These are phyloP conservation scores for Suillus variegatus DNA, from an alignment of 768 basidiomycete species.

Conservation along the genomic window DNA sequence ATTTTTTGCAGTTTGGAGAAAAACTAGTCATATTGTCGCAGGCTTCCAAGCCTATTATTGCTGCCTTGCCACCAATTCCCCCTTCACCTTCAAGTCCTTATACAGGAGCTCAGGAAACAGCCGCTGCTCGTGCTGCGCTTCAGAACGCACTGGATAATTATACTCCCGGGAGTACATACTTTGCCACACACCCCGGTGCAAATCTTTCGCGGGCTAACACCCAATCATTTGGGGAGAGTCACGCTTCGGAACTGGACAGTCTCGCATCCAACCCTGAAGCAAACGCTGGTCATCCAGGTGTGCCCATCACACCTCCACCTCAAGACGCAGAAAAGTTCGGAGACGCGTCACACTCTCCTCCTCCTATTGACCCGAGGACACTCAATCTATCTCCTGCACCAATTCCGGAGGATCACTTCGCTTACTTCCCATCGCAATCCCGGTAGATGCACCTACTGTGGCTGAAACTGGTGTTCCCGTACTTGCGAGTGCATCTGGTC, in stretches of 20 bases:
- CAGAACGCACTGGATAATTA: constrained; percentile 82
- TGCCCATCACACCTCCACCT: constrained; percentile 47
- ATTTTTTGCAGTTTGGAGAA: constrained; percentile 64
- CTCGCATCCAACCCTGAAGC: constrained; percentile 41
- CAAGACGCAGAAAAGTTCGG: constrained; percentile 13
- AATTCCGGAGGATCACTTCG: constrained; percentile 20
- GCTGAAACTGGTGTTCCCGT: constrained; percentile 79
- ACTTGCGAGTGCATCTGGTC: constrained; percentile 54
- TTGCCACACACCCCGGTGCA: constrained; percentile 45
- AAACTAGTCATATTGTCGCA: constrained; percentile 76
- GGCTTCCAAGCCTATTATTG: constrained; percentile 63
- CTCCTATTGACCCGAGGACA: constrained; percentile 23
- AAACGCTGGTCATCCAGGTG: constrained; percentile 31
- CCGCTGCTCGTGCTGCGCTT: constrained; percentile 68
- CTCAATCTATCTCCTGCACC: constrained; percentile 28
- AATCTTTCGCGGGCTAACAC: constrained; percentile 74
- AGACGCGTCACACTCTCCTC: constrained; percentile 9
- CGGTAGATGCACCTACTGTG: constrained; percentile 56
- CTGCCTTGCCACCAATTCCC: constrained; percentile 66
- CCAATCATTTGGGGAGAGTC: constrained; percentile 82
- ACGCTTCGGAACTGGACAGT: constrained; percentile 68
- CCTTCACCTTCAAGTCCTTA: constrained; percentile 61
- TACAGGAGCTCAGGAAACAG: constrained; percentile 61
- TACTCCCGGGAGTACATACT: constrained; percentile 61
- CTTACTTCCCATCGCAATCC: constrained; percentile 21